These are phyloP conservation scores for Ophiosphaerella korrae DNA, from an alignment of 2,329 filamentous ascomycete genomes.

Conservation along the genomic window DNA sequence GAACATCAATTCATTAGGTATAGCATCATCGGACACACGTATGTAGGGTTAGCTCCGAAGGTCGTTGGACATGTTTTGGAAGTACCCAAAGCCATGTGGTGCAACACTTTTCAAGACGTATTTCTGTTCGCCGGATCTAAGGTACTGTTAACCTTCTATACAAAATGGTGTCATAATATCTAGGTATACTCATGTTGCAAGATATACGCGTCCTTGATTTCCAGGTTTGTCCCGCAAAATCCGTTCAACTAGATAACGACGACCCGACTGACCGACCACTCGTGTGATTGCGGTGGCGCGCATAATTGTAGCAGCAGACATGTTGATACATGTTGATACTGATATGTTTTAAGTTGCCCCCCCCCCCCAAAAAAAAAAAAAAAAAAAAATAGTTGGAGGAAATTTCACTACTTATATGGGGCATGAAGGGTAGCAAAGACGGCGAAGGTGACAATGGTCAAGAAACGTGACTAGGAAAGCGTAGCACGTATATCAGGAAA, in stretches of 20 bases:
- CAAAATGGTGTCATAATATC: no score
- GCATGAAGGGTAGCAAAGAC: no score
- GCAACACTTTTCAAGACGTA: slow-evolving; percentile 19
- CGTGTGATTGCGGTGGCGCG: no score
- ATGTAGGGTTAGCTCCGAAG: slow-evolving; percentile 14
- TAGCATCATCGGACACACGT: slow-evolving; percentile 45
- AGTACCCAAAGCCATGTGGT: neutral
- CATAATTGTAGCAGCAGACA: no score
- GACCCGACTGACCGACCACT: slow-evolving; percentile 6
- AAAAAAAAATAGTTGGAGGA: no score
- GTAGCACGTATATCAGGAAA: no score
- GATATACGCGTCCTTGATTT: slow-evolving; percentile 10
- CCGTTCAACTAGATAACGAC: slow-evolving; percentile 8
- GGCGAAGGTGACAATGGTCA: no score
- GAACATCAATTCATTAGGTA: slow-evolving; percentile 54
- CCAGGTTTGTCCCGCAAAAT: slow-evolving; percentile 10
- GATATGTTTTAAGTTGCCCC: no score
- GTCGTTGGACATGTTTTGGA: slow-evolving; percentile 4
- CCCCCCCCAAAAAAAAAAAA: no score
- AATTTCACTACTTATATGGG: no score
- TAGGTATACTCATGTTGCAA: slow-evolving; percentile 1
- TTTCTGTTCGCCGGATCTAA: slow-evolving; percentile 2
- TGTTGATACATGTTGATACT: no score
- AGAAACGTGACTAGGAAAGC: no score
- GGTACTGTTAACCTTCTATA: neutral